A percentile compares a stretch with the other conserved stretches of the same genome.
Conservation (phyloP, 345 rosid species). For the Eucalyptus cloeziana region DNA sequence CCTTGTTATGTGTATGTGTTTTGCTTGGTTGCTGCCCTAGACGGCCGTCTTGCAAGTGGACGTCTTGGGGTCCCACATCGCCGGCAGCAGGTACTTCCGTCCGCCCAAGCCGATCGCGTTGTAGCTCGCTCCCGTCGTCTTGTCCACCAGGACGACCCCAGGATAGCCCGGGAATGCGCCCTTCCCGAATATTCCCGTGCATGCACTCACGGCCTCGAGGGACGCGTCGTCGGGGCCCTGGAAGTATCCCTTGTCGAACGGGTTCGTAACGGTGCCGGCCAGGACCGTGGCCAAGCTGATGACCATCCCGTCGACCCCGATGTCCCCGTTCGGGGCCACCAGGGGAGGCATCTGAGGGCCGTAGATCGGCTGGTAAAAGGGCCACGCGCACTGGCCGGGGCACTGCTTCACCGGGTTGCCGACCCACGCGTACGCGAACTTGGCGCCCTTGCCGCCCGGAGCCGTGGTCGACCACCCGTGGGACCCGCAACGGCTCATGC, state of each 20-base stretch:
- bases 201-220: slow-evolving; percentile 73
- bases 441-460: background rate
- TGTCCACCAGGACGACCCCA: slow-evolving; percentile 40
- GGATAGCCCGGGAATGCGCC: slow-evolving; percentile 83
- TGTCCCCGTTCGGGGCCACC: slow-evolving; percentile 73
- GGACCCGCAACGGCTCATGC: slow-evolving; percentile 65
- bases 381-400: slow-evolving; percentile 90
- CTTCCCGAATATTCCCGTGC: slow-evolving; percentile 59
- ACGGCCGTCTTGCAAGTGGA: slow-evolving; percentile 52
- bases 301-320: slow-evolving; percentile 81
- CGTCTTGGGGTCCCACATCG: slow-evolving; percentile 84
- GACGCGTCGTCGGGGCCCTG: slow-evolving; percentile 64
- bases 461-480: slow-evolving; percentile 28
- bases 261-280: slow-evolving; percentile 75
- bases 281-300: slow-evolving; percentile 69
- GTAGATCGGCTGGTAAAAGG: slow-evolving; percentile 72
- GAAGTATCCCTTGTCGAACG: slow-evolving; percentile 62
- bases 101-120: slow-evolving; percentile 49
- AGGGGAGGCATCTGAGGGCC: slow-evolving; percentile 75
- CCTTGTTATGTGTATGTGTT: background rate
- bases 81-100: slow-evolving; percentile 65
- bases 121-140: slow-evolving; percentile 54
- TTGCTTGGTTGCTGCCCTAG: background rate
- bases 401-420: slow-evolving; percentile 67
- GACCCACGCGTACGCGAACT: slow-evolving; percentile 56